Evolutionary conservation across 73 alveolate genomes (phyloP).

Genomic region (Blepharisma stoltei): DNA sequence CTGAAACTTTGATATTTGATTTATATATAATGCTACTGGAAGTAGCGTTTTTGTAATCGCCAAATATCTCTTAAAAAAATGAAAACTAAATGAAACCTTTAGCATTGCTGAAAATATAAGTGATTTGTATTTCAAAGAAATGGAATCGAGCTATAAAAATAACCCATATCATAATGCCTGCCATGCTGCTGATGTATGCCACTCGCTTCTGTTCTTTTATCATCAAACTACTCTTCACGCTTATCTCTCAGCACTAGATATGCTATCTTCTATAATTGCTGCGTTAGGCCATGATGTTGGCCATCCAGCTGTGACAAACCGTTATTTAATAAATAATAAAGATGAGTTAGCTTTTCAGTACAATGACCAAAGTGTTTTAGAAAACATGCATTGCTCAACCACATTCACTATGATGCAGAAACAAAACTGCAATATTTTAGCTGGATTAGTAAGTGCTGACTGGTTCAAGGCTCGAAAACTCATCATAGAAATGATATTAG

Average conservation of each 20-base stretch:
- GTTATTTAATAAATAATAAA: conserved; percentile 42
- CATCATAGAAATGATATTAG: conserved; percentile 65
- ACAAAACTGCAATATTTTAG: conserved; percentile 49
- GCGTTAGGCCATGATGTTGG: conserved; percentile 66
- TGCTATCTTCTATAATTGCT: conserved; percentile 28
- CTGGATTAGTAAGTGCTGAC: conserved; percentile 36
- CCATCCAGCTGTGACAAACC: conserved; percentile 72
- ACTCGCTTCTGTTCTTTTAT: conserved; percentile 47
- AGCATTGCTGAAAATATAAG: conserved; percentile 39
- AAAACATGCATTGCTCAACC: conserved; percentile 61
- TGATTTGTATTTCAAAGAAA: conserved; percentile 52
- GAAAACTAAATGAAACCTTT: conserved; percentile 41
- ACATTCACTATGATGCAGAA: conserved; percentile 53
- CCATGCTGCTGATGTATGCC: conserved; percentile 80
- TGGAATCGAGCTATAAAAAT: conserved; percentile 51
- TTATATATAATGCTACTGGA: conserved; percentile 21
- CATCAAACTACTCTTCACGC: conserved; percentile 45
- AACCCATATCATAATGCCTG: conserved; percentile 80
- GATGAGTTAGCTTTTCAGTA: conserved; percentile 55
- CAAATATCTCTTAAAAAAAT: conserved; percentile 30
- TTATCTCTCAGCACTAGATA: conserved; percentile 25
- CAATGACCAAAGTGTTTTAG: conserved; percentile 73
- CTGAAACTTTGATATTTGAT: conserved; percentile 28
- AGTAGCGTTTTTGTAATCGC: neutral
- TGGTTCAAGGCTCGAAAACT: conserved; percentile 56